Evolutionary conservation across 768 basidiomycete species (phyloP).

Genomic region (Rhizopogon roseolus): DNA sequence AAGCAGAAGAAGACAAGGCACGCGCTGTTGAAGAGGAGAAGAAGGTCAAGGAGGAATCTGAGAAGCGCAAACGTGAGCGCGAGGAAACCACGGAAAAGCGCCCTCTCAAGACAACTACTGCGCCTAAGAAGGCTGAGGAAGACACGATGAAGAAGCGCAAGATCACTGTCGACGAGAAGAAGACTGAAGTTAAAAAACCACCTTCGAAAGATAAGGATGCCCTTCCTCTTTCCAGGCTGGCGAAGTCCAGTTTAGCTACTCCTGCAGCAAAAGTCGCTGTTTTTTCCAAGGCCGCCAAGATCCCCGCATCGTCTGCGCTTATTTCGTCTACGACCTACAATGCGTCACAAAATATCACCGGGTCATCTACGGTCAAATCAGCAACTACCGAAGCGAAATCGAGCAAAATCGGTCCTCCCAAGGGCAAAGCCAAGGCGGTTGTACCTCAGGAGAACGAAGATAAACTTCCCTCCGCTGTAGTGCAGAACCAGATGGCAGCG

Average conservation of each 20-base stretch:
- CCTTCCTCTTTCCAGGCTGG: conserved; percentile 19
- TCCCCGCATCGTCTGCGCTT: conserved; percentile 28
- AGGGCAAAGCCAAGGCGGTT: conserved; percentile 49
- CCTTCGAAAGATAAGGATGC: conserved; percentile 48
- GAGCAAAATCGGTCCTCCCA: conserved; percentile 32
- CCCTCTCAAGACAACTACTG: conserved; percentile 40
- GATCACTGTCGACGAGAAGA: conserved; percentile 51
- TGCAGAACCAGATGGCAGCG: conserved; percentile 69
- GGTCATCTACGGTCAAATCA: conserved; percentile 25
- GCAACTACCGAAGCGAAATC: conserved; percentile 27
- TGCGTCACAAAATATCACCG: conserved; percentile 27
- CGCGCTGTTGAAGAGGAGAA: conserved; percentile 63
- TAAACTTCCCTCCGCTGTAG: conserved; percentile 54
- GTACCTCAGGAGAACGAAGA: conserved; percentile 43
- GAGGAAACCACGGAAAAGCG: conserved; percentile 74
- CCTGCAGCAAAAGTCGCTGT: conserved; percentile 16
- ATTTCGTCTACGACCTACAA: conserved; percentile 37
- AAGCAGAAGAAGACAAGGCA: conserved; percentile 72
- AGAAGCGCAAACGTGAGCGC: conserved; percentile 76
- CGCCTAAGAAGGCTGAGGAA: conserved; percentile 66
- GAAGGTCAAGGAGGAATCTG: conserved; percentile 67
- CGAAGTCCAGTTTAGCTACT: conserved; percentile 24
- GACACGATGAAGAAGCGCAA: conserved; percentile 72
- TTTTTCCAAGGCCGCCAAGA: conserved; percentile 33
- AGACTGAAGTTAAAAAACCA: conserved; percentile 55